phyloP scores from a whole-genome alignment of 768 basidiomycete species.

The Galerina sulciceps region DNA sequence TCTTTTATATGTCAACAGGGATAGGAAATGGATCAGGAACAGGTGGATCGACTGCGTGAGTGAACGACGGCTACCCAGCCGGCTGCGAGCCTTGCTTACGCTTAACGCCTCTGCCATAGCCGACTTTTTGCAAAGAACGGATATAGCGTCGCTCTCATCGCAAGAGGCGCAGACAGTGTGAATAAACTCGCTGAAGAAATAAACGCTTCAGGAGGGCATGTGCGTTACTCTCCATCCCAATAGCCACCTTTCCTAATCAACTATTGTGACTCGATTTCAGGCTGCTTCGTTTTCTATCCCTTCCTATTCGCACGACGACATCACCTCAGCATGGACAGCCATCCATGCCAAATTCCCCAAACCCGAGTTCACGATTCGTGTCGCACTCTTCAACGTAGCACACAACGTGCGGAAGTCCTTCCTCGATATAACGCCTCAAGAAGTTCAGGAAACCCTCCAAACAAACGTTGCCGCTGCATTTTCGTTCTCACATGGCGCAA shows the following conservation, averaged over 20 bases:
- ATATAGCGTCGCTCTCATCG: constrained; percentile 69
- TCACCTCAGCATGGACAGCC: constrained; percentile 51
- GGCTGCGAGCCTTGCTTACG: not conserved
- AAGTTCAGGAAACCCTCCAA: constrained; percentile 57
- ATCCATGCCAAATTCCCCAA: constrained; percentile 51
- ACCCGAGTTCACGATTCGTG: constrained; percentile 56
- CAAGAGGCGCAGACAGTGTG: constrained; percentile 57
- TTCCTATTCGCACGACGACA: constrained; percentile 52
- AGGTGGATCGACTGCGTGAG: constrained; percentile 63
- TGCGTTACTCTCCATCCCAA: constrained; percentile 26
- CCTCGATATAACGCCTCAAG: constrained; percentile 62
- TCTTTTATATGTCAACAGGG: constrained; percentile 28
- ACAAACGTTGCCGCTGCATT: constrained; percentile 62
- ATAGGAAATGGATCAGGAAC: constrained; percentile 54
- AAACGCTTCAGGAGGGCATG: constrained; percentile 59
- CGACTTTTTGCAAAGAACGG: constrained; percentile 65
- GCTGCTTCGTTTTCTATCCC: constrained; percentile 58
- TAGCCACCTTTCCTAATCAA: not conserved
- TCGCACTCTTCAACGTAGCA: constrained; percentile 68
- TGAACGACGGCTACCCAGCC: not conserved
- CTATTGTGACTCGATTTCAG: constrained; percentile 32
- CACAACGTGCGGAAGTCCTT: constrained; percentile 67
- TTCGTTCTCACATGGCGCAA: constrained; percentile 63
- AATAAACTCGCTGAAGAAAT: constrained; percentile 58
- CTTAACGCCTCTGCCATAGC: constrained; percentile 32